Evolutionary conservation across 345 rosid species (phyloP).

Genomic region (Citrus hindsii): DNA sequence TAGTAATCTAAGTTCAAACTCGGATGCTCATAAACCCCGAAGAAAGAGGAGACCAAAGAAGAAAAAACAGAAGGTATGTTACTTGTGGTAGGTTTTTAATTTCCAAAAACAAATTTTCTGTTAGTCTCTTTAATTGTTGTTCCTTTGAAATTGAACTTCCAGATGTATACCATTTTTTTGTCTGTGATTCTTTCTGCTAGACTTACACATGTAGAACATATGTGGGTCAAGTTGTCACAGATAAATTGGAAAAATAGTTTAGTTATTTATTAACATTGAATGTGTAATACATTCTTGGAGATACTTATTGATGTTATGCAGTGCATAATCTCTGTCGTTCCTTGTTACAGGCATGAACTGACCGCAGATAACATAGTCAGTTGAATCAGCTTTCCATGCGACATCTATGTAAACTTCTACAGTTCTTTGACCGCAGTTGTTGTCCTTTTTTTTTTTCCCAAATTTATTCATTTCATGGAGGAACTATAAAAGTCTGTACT

Average conservation of each 20-base stretch:
- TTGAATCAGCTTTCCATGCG: neutral
- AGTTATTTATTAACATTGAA: no score
- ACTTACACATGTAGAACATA: neutral
- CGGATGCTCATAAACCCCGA: slow-evolving; percentile 90
- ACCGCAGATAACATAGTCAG: neutral
- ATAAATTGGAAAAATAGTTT: neutral
- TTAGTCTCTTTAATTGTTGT: neutral
- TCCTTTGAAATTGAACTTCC: neutral
- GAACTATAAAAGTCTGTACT: neutral
- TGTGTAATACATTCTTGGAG: neutral
- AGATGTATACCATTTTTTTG: neutral
- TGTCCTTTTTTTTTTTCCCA: neutral
- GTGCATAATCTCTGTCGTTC: neutral
- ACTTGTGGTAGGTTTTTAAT: neutral
- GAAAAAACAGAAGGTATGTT: slow-evolving; percentile 61
- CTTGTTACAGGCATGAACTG: slow-evolving; percentile 19
- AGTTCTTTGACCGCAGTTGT: neutral
- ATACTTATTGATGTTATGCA: neutral
- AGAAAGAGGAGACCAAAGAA: slow-evolving; percentile 95
- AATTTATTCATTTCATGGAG: neutral
- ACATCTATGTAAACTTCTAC: neutral
- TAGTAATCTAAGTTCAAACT: slow-evolving; percentile 89
- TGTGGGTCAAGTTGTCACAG: neutral
- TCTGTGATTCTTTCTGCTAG: neutral
- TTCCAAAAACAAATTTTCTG: neutral